Conservation (phyloP, 148 eudicot species). For the Amaranthus hypochondriacus region DNA sequence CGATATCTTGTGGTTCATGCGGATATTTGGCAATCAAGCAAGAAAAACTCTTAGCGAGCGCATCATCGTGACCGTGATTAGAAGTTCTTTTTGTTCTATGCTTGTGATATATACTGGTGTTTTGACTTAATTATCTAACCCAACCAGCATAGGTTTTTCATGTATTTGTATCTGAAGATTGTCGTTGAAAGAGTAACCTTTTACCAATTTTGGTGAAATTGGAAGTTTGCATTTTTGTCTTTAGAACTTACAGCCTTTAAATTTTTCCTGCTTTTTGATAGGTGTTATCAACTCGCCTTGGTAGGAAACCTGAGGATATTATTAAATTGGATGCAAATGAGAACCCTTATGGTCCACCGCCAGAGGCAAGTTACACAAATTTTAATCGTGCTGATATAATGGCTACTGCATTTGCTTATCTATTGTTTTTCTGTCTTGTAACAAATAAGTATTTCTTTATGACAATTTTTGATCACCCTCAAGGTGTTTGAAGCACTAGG, state of each 20-base stretch:
- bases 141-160: not conserved
- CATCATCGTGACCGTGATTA: too few relatives aligned
- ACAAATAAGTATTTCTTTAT: slow-evolving; percentile 5
- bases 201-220: not conserved
- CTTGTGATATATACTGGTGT: too few relatives aligned
- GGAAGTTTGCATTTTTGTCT: not conserved
- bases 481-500: slow-evolving; percentile 92
- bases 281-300: slow-evolving; percentile 92
- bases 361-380: slow-evolving; percentile 60
- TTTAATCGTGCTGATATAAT: not conserved
- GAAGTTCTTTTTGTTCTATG: too few relatives aligned
- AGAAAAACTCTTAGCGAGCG: too few relatives aligned
- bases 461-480: slow-evolving; percentile 15
- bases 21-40: too few relatives aligned
- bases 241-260: not conserved
- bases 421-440: not conserved
- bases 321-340: slow-evolving; percentile 93
- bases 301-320: slow-evolving; percentile 93
- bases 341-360: slow-evolving; percentile 97
- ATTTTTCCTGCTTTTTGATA: slow-evolving; percentile 23
- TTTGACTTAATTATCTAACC: too few relatives aligned
- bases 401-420: not conserved
- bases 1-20: too few relatives aligned
- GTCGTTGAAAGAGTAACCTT: not conserved
- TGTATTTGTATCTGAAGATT: not conserved